Base-by-base conservation (phyloP, 805 yeast species). In the Millerozyma acaciae region DNA sequence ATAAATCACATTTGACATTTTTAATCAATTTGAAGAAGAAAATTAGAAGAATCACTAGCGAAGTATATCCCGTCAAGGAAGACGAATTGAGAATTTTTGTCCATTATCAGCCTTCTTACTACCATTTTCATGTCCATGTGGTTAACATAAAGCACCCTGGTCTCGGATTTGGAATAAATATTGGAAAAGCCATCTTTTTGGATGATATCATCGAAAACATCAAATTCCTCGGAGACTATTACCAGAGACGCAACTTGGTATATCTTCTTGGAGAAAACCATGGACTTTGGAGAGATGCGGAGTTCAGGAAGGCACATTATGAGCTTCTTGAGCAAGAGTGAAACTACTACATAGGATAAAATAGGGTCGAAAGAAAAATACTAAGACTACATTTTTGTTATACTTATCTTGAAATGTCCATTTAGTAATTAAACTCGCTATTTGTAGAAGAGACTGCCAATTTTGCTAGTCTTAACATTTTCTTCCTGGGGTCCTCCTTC, bases 71-170 rank as follows among this genome's bases (percentile, higher is more conserved):
- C 0, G 45, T 87, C 8, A 55, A 45, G 2, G 46, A 62, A 1
- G 81, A 82, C 50, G 74, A 79, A 45, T 54, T 93, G 44, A 73
- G 95, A 37, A 53, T 88, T 1, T 93, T 84, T 51, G 72, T 93
- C 30, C 98, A 93, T 63, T 84, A 93, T 57, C 97, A 89, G 45
- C 98, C 98, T 0, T 84, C 96, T 0, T 93, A 90, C 56, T 93
- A 93, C 52, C 97, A 93, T 51, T 82, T 93, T 66, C 98, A 93
- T 53, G 73, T 93, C 12, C 98, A 93, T 55, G 80, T 86, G 12
- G 95, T 87, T 13, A 82, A 84, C 48, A 68, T 84, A 5, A 68
- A 60, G 13, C 84, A 84, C 45, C 76, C 76, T 2, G 85, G 93
- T 1, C 48, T 81, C 34, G 78, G 87, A 28, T 71, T 73, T 43